Conservation (phyloP, 225 moss, liverwort and hornwort species). For the Takakia lepidozioides region DNA sequence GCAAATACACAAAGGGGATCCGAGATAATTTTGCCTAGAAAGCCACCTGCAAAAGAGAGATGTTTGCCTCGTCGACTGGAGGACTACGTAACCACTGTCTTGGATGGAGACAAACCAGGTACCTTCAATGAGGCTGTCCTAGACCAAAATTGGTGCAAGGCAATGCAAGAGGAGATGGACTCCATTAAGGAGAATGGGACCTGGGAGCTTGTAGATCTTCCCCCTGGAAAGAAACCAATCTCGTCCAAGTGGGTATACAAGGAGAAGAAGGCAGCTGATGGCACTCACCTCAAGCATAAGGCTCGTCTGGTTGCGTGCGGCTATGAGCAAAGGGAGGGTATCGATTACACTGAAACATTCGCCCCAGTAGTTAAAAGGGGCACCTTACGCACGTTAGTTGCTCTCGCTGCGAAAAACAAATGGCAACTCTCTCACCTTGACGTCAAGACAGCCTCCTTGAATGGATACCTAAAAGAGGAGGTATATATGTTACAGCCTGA, state of each 20-base stretch:
- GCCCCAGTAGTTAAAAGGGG: neutral
- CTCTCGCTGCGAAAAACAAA: neutral
- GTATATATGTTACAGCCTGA: neutral
- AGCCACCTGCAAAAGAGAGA: too few species aligned
- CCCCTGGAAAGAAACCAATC: neutral
- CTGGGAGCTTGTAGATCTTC: neutral
- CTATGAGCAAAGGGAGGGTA: too few species aligned
- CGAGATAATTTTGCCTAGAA: too few species aligned
- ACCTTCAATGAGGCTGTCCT: too few species aligned
- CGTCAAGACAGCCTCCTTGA: neutral
- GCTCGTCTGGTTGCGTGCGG: too few species aligned
- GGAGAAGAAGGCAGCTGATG: neutral
- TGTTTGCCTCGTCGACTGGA: too few species aligned
- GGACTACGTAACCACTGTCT: too few species aligned
- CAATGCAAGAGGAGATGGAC: neutral
- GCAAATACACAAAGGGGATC: too few species aligned
- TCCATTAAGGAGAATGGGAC: neutral
- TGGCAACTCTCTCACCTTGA: neutral
- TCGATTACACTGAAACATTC: neutral
- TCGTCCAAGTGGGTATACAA: neutral
- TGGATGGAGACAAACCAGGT: too few species aligned
- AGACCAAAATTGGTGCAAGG: neutral
- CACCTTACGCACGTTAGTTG: neutral
- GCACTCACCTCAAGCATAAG: neutral
- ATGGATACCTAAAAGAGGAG: neutral